Base-by-base conservation (phyloP, 2,329 filamentous ascomycete genomes). In the Neonectria punicea region DNA sequence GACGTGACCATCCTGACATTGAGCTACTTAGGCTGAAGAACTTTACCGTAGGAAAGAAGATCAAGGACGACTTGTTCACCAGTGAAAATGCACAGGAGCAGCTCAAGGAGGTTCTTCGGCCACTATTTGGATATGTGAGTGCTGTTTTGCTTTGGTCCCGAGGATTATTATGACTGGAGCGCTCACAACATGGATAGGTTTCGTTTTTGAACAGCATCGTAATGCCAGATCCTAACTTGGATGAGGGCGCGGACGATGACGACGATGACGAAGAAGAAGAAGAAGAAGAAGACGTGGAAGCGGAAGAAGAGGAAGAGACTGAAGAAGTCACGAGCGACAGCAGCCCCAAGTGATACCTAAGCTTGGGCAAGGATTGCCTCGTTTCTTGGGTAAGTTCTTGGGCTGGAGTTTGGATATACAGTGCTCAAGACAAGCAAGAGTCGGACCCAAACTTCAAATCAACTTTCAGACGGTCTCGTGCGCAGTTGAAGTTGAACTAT, bases 51-150 rank as follows among this genome's bases (percentile, higher is more conserved):
- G 86, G 88, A 41, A 89, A 84, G 64, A 88, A 89, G 75, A 79
- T 97, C 39, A 77, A 84, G 13, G 93, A 94, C 72, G 79, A 84
- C 10, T 83, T 92, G 53, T 83, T 97, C 20, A 82, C 89, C 39
- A 83, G 85, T 50, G 81, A 86, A 51, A 82, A 88, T 73, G 89
- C 87, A 16, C 86, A 93, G 78, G 86, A 89, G 32, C 87, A 86
- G 73, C 84, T 97, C 57, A 83, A 85, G 56, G 84, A 86, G 43
- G 80, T 93, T 22, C 81, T 97, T 69, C 82, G 84, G 34, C 85
- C 88, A 56, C 87, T 97, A 86, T 88, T 89, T 67, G 90, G 90
- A 46, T 97, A 95, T 82, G 93, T 97, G 82, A 91, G 92, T 65
- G 22, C 4, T 49, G 22, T 44, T 9, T 22, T 25, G 16, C 1